phyloP scores from a whole-genome alignment of 176 grass and related monocot species.

The Themeda triandra region DNA sequence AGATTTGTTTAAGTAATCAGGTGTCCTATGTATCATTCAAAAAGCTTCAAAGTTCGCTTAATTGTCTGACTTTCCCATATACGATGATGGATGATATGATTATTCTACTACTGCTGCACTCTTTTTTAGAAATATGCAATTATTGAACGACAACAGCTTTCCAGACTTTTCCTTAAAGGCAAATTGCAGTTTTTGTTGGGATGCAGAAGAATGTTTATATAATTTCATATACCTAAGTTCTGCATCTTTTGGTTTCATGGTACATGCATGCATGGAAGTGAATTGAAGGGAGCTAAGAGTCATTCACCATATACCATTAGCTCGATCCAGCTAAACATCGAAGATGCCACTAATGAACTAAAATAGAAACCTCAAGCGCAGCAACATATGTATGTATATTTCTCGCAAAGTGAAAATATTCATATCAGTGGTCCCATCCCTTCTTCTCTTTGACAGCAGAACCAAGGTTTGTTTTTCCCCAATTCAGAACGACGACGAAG shows the following conservation, averaged over 20 bases:
- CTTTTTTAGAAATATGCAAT: slow-evolving; percentile 43
- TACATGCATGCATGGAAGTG: neutral
- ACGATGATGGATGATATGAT: slow-evolving; percentile 36
- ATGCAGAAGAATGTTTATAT: slow-evolving; percentile 5
- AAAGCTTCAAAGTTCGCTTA: slow-evolving; percentile 24
- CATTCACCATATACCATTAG: neutral
- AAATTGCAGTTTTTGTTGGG: slow-evolving; percentile 47
- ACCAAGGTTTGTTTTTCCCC: neutral
- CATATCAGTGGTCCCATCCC: neutral
- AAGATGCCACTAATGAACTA: neutral
- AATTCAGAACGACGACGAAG: neutral
- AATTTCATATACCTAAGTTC: neutral
- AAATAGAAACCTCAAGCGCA: neutral
- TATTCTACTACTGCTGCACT: slow-evolving; percentile 27
- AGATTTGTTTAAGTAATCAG: neutral
- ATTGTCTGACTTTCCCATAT: slow-evolving; percentile 10
- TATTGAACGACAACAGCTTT: slow-evolving; percentile 39
- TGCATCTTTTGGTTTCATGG: neutral
- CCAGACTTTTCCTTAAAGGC: slow-evolving; percentile 32
- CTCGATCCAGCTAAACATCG: neutral
- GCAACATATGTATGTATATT: neutral
- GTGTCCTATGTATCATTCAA: neutral
- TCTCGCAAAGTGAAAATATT: neutral
- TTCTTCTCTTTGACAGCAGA: neutral
- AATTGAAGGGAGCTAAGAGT: neutral